Percentiles rank a stretch among this genome's conserved stretches.
Conservation (phyloP, 257 asterid species). For the Lavandula angustifolia region DNA sequence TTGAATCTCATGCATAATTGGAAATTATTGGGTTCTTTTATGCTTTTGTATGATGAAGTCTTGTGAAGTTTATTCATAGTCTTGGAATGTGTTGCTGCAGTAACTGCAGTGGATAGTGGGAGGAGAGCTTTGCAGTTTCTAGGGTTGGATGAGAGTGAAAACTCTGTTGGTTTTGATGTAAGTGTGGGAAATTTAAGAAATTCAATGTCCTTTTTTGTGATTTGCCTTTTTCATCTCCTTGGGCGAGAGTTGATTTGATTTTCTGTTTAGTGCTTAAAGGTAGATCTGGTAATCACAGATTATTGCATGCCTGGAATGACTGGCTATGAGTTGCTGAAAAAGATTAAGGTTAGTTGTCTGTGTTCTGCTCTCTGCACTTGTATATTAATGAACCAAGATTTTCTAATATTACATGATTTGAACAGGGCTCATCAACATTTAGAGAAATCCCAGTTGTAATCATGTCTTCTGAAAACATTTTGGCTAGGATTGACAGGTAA, state of each 20-base stretch:
- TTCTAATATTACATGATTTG: slow-evolving; percentile 15
- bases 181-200: slow-evolving; percentile 26
- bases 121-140: slow-evolving; percentile 81
- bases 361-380: neutral
- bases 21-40: neutral
- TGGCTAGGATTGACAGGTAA: slow-evolving; percentile 86
- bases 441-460: slow-evolving; percentile 93
- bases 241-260: slow-evolving; percentile 26
- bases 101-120: slow-evolving; percentile 92
- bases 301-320: slow-evolving; percentile 99
- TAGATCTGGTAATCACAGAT: slow-evolving; percentile 86
- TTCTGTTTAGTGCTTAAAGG: slow-evolving; percentile 66
- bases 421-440: slow-evolving; percentile 82
- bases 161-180: slow-evolving; percentile 62
- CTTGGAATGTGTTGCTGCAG: slow-evolving; percentile 41
- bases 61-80: neutral
- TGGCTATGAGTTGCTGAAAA: slow-evolving; percentile 81
- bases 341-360: slow-evolving; percentile 60
- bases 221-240: slow-evolving; percentile 8
- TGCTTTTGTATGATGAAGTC: neutral
- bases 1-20: neutral
- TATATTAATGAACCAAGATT: neutral
- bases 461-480: slow-evolving; percentile 90
- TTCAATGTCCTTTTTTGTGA: neutral
- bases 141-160: slow-evolving; percentile 75